Evolutionary conservation across 2,329 filamentous ascomycete genomes (phyloP).

Genomic region (Pseudocercospora fuligena): DNA sequence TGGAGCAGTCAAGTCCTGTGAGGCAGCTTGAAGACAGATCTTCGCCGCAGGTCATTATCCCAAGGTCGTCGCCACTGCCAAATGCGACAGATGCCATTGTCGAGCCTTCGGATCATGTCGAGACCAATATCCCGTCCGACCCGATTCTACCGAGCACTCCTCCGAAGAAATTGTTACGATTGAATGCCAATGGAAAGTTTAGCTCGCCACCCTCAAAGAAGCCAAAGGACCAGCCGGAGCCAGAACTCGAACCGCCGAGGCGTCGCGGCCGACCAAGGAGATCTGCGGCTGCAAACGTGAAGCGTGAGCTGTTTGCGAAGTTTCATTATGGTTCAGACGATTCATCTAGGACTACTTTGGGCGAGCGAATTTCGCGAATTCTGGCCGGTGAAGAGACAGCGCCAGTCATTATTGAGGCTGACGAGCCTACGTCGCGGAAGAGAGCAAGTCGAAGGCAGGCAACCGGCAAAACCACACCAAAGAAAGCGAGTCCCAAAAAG

Average conservation of each 20-base stretch:
- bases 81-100: neutral
- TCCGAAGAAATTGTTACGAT: conserved; percentile 44
- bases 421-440: conserved; percentile 11
- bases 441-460: conserved; percentile 16
- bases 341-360: conserved; percentile 55
- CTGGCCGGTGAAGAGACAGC: conserved; percentile 47
- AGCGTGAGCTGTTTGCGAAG: conserved; percentile 33
- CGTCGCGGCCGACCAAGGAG: conserved; percentile 39
- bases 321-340: conserved; percentile 60
- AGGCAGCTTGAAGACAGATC: neutral
- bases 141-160: conserved; percentile 28
- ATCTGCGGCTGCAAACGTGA: conserved; percentile 24
- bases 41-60: conserved; percentile 30
- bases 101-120: neutral
- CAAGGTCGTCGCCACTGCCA: conserved; percentile 30
- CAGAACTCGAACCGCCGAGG: conserved; percentile 29
- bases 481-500: conserved; percentile 33
- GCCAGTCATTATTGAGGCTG: neutral
- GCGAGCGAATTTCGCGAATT: conserved; percentile 67
- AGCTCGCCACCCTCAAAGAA: conserved; percentile 48
- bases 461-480: conserved; percentile 26
- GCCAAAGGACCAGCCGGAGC: conserved; percentile 23
- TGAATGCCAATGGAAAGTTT: conserved; percentile 54
- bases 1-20: neutral
- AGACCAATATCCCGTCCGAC: conserved; percentile 10